Evolutionary conservation across 108 stramenopile genomes (phyloP).

Genomic region (Cyclotella cryptica): DNA sequence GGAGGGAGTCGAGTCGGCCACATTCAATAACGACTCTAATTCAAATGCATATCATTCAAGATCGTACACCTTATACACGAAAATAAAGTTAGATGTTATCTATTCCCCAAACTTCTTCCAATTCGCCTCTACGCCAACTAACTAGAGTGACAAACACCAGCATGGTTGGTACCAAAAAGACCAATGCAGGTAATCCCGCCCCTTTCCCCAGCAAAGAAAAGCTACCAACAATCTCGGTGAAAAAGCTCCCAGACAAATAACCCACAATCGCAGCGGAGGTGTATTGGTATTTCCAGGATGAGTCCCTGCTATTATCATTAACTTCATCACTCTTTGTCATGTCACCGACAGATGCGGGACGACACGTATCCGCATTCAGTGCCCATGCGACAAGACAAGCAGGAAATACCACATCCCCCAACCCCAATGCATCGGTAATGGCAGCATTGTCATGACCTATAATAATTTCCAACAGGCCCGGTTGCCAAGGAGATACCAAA

Average conservation of each 20-base stretch:
- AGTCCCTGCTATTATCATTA: background rate
- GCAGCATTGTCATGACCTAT: slow-evolving; percentile 26
- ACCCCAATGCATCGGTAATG: slow-evolving; percentile 56
- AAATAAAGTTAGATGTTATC: background rate
- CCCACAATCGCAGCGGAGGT: slow-evolving; percentile 43
- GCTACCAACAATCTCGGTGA: slow-evolving; percentile 54
- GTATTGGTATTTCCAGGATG: slow-evolving; percentile 15
- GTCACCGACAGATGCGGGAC: background rate
- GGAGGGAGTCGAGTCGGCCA: no score
- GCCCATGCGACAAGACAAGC: slow-evolving; percentile 52
- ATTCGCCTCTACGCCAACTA: slow-evolving; percentile 33
- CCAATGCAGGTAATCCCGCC: slow-evolving; percentile 54
- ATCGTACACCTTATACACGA: no score
- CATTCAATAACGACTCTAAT: no score
- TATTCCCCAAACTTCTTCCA: slow-evolving; percentile 38
- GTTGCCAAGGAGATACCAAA: slow-evolving; percentile 48
- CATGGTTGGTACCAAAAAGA: slow-evolving; percentile 62
- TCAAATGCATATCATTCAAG: no score
- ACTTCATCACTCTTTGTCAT: background rate
- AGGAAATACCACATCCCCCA: slow-evolving; percentile 71
- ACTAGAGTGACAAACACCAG: slow-evolving; percentile 32
- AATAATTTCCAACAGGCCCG: slow-evolving; percentile 57
- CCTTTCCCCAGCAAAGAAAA: slow-evolving; percentile 38
- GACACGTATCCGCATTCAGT: slow-evolving; percentile 38
- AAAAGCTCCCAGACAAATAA: slow-evolving; percentile 50